A percentile compares a stretch with the other conserved stretches of the same genome.
phyloP scores from a whole-genome alignment of 225 moss, liverwort and hornwort species.

The Pseudisothecium myosuroides region DNA sequence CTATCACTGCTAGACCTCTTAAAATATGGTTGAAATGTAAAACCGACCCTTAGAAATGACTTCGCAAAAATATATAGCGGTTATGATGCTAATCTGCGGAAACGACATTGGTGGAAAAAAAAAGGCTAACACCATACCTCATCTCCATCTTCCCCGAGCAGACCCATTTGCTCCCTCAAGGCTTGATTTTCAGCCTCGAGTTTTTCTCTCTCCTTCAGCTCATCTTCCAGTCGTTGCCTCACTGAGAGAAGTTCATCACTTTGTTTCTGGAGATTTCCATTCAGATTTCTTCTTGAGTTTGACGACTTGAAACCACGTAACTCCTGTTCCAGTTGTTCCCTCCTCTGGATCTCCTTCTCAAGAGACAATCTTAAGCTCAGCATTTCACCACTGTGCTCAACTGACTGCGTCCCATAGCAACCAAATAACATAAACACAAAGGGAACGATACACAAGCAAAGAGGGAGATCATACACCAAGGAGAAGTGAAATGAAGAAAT shows the following conservation, averaged over 20 bases:
- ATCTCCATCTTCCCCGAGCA: conserved; percentile 60
- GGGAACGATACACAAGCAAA: background rate
- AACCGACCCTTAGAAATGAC: background rate
- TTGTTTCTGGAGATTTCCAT: conserved; percentile 41
- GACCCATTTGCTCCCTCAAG: conserved; percentile 56
- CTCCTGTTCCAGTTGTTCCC: conserved; percentile 45
- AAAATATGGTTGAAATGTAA: background rate
- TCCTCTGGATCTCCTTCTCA: conserved; percentile 36
- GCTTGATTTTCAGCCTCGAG: conserved; percentile 44
- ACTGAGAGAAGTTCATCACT: conserved; percentile 48
- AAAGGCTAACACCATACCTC: conserved; percentile 22
- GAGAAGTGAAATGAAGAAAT: background rate
- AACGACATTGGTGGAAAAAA: background rate
- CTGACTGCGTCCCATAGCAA: conserved; percentile 8
- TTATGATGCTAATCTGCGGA: background rate
- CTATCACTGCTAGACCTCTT: background rate
- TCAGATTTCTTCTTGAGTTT: conserved; percentile 23
- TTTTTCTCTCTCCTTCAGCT: conserved; percentile 35
- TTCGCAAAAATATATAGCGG: background rate
- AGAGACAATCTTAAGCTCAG: conserved; percentile 28
- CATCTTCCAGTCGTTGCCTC: conserved; percentile 49
- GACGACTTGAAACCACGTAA: conserved; percentile 16
- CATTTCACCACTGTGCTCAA: conserved; percentile 23
- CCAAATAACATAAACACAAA: background rate
- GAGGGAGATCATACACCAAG: background rate